Conservation (phyloP, 2,329 filamentous ascomycete species). For the Aspergillus japonicus region DNA sequence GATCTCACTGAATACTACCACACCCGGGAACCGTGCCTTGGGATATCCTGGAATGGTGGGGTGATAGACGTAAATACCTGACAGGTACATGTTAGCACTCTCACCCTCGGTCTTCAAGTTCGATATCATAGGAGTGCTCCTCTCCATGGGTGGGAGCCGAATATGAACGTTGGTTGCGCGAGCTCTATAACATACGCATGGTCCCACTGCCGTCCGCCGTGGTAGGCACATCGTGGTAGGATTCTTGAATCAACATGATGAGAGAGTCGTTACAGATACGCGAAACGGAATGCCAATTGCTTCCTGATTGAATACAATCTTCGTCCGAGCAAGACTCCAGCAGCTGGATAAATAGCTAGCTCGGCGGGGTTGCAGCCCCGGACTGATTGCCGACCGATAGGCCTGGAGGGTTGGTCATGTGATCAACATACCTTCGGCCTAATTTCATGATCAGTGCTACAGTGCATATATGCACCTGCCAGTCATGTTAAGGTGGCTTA, state of each 20-base stretch:
- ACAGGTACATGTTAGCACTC: not conserved
- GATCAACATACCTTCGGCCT: not conserved
- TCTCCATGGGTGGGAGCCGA: not conserved
- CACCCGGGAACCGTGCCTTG: conserved; percentile 83
- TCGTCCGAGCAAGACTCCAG: not conserved
- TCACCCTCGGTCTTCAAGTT: not conserved
- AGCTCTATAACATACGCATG: conserved; percentile 34
- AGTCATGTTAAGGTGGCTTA: not conserved
- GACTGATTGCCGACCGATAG: not conserved
- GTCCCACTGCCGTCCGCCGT: conserved; percentile 37
- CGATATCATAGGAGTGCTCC: not conserved
- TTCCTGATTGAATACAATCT: not conserved
- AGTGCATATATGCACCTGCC: too few species aligned
- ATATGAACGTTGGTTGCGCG: not conserved
- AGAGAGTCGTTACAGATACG: not conserved
- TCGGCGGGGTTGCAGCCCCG: not conserved
- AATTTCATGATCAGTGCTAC: too few species aligned
- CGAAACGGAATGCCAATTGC: not conserved
- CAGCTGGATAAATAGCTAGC: not conserved
- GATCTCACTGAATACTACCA: conserved; percentile 89
- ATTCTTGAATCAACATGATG: conserved; percentile 39
- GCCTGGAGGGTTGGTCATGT: conserved; percentile 4
- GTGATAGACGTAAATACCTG: conserved; percentile 87
- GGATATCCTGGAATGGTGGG: conserved; percentile 82
- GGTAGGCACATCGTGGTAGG: conserved; percentile 38